A percentile compares a stretch with the other conserved stretches of the same genome.
phyloP scores from a whole-genome alignment of 306 rosid species.

The Vigna mungo region DNA sequence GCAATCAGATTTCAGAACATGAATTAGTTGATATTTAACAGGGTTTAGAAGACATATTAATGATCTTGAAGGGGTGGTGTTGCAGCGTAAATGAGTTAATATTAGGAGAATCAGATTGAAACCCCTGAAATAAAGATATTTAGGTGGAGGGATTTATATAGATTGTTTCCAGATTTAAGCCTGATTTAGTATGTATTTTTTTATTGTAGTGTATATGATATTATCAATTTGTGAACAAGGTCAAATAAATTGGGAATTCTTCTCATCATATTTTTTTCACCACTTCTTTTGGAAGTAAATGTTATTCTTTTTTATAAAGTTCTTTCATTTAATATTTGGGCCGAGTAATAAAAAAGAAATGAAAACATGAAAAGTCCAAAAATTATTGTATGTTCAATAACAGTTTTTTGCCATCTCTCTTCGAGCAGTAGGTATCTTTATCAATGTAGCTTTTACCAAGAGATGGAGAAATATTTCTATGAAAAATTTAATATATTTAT shows the following conservation, averaged over 20 bases:
- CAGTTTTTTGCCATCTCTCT: conserved; percentile 27
- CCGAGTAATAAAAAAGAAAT: background rate
- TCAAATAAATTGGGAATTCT: background rate
- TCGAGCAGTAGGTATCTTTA: conserved; percentile 28
- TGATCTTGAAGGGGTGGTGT: background rate
- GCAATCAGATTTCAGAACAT: background rate
- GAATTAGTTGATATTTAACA: background rate
- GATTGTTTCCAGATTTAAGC: background rate
- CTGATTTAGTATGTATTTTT: background rate
- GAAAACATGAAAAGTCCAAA: background rate
- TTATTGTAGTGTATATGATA: background rate
- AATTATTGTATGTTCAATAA: background rate
- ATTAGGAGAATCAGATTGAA: background rate
- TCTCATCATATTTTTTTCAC: background rate
- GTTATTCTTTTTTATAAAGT: background rate
- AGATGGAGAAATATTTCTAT: conserved; percentile 4
- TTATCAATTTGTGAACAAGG: background rate
- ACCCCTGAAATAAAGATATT: background rate
- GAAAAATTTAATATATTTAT: conserved; percentile 2
- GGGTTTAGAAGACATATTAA: background rate
- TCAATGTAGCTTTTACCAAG: conserved; percentile 27
- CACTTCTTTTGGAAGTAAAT: background rate
- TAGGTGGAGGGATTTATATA: background rate
- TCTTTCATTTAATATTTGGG: background rate
- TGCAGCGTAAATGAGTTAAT: background rate